These are phyloP conservation scores for Verticillium klebahnii DNA, from an alignment of 2,329 filamentous ascomycete species.

Conservation along the genomic window DNA sequence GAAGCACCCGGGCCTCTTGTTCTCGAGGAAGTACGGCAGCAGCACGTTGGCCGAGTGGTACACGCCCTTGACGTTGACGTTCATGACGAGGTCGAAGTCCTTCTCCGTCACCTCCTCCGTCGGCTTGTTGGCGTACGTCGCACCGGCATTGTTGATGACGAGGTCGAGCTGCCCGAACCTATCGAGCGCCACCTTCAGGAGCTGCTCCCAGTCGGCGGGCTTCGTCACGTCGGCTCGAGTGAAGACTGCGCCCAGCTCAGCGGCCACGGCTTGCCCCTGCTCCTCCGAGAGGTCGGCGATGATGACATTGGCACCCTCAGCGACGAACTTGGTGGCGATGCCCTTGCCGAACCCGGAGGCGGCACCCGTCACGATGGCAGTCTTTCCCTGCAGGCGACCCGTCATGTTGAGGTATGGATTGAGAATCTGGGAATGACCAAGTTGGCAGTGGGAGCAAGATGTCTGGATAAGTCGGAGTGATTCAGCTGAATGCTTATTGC, in stretches of 20 bases:
- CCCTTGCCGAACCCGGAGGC: conserved; percentile 61
- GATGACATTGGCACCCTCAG: conserved; percentile 57
- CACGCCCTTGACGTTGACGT: conserved; percentile 65
- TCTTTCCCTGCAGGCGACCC: conserved; percentile 33
- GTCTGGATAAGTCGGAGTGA: no score
- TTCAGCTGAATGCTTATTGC: neutral
- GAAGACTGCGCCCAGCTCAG: conserved; percentile 38
- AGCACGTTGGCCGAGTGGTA: conserved; percentile 57
- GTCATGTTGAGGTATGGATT: conserved; percentile 11
- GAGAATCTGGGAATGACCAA: no score
- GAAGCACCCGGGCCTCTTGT: conserved; percentile 53
- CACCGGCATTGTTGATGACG: conserved; percentile 59
- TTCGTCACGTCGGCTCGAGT: conserved; percentile 45
- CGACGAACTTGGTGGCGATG: conserved; percentile 53
- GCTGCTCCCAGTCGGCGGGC: conserved; percentile 45
- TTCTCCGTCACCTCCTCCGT: conserved; percentile 59
- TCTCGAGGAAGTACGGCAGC: conserved; percentile 52
- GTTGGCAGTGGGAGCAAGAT: neutral
- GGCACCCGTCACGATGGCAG: conserved; percentile 45
- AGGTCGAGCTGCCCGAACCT: conserved; percentile 50
- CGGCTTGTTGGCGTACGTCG: conserved; percentile 56
- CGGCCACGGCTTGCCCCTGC: conserved; percentile 43
- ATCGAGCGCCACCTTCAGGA: conserved; percentile 39
- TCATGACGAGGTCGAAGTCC: conserved; percentile 63
- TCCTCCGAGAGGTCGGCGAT: conserved; percentile 56